Conservation (phyloP, 2,329 filamentous ascomycete genomes). For the Aspergillus tamarii region DNA sequence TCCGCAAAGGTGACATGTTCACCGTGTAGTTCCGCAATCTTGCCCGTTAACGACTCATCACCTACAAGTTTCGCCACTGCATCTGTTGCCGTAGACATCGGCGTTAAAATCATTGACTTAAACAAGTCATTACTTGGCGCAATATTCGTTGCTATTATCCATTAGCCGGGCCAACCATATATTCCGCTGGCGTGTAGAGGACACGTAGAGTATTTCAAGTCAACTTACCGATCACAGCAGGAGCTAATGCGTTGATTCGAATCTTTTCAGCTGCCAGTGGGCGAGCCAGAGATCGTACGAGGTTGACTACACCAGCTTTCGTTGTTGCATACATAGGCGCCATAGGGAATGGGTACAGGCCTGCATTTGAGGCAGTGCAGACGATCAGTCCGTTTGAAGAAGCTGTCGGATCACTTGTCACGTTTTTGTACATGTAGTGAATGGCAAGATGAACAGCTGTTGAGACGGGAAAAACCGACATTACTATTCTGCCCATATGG, state of each 20-base stretch:
- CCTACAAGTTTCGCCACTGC: background rate
- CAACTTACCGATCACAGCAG: background rate
- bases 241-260: background rate
- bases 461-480: background rate
- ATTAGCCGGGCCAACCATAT: background rate
- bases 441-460: background rate
- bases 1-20: background rate
- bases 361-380: background rate
- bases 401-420: background rate
- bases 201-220: background rate
- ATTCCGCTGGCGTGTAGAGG: background rate
- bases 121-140: background rate
- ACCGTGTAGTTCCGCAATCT: background rate
- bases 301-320: background rate
- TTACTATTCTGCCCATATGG: background rate
- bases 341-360: background rate
- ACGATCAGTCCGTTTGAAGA: background rate
- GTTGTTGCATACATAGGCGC: background rate
- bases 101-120: background rate
- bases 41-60: background rate
- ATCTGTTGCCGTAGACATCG: background rate
- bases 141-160: background rate
- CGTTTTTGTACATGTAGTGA: background rate
- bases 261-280: background rate
- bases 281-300: background rate